Percentiles rank a stretch among this genome's conserved stretches.
Conservation (phyloP, 306 rosid species). For the Sindora glabra region DNA sequence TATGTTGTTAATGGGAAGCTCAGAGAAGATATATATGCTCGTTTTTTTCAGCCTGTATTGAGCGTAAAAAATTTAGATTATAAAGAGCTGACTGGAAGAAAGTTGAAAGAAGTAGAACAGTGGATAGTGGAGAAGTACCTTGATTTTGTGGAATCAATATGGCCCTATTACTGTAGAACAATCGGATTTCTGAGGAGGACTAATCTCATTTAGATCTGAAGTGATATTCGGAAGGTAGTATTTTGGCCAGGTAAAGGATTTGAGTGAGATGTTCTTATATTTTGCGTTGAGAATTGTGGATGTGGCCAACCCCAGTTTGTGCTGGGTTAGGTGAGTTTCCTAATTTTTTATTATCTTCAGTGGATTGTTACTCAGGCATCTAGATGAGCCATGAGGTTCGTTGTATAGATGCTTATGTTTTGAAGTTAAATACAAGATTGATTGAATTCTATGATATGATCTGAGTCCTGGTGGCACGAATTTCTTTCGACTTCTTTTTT, state of each 20-base stretch:
- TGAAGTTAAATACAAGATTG: slow-evolving; percentile 12
- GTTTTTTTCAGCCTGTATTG: slow-evolving; percentile 43
- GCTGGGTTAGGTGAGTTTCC: slow-evolving; percentile 35
- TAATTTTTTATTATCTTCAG: slow-evolving; percentile 23
- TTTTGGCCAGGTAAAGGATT: slow-evolving; percentile 18
- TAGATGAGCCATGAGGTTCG: slow-evolving; percentile 40
- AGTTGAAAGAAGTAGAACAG: slow-evolving; percentile 47
- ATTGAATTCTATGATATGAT: neutral
- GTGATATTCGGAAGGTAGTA: slow-evolving; percentile 3
- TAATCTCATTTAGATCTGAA: slow-evolving; percentile 51
- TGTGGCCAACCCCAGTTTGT: slow-evolving; percentile 51
- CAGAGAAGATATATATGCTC: slow-evolving; percentile 38
- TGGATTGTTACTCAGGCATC: slow-evolving; percentile 21
- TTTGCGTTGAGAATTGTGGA: slow-evolving; percentile 20
- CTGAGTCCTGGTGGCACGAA: too few relatives aligned
- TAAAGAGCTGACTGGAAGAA: slow-evolving; percentile 41
- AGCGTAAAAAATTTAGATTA: slow-evolving; percentile 48
- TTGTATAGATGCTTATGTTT: slow-evolving; percentile 15
- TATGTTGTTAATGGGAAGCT: slow-evolving; percentile 54
- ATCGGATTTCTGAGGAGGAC: slow-evolving; percentile 78
- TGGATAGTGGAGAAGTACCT: slow-evolving; percentile 52
- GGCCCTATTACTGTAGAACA: slow-evolving; percentile 76
- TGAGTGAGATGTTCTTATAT: slow-evolving; percentile 20
- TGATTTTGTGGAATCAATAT: slow-evolving; percentile 70
- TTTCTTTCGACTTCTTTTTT: too few relatives aligned